Conservation (phyloP, 495 filamentous ascomycete species). For the Achaetomiella virescens region DNA sequence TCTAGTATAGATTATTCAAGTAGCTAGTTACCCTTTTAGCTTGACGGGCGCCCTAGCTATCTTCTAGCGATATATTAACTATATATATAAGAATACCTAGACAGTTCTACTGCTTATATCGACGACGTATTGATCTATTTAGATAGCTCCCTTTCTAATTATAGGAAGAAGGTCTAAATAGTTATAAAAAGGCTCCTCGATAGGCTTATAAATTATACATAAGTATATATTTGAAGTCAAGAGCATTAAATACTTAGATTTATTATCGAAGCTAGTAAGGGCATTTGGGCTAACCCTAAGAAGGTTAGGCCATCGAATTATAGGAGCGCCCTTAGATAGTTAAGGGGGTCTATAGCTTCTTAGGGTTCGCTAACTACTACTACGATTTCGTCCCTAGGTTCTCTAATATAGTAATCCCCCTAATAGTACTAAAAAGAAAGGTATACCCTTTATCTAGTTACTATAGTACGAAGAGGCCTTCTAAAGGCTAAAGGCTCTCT, state of each 20-base stretch:
- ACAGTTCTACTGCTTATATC: slow-evolving; percentile 17
- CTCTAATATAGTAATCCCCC: no score
- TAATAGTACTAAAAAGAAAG: no score
- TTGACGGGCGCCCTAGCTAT: slow-evolving; percentile 21
- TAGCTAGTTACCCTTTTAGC: slow-evolving; percentile 31
- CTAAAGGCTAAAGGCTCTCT: neutral
- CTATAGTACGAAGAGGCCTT: neutral
- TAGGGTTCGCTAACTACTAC: no score
- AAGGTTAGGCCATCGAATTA: neutral
- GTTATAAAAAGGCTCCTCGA: neutral
- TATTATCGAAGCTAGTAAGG: no score
- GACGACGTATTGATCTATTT: slow-evolving; percentile 12
- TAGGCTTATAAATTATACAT: neutral
- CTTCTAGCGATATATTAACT: slow-evolving; percentile 31
- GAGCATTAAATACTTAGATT: neutral
- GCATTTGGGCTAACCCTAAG: no score
- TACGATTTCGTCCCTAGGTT: no score
- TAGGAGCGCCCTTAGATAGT: neutral
- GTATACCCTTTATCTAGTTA: neutral
- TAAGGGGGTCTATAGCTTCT: neutral
- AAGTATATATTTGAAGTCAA: neutral
- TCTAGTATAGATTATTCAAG: slow-evolving; percentile 25
- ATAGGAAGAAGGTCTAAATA: neutral
- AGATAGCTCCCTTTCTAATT: neutral
- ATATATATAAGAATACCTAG: slow-evolving; percentile 19